Base-by-base conservation (phyloP, 2,329 filamentous ascomycete species). In the Talaromyces sp. region DNA sequence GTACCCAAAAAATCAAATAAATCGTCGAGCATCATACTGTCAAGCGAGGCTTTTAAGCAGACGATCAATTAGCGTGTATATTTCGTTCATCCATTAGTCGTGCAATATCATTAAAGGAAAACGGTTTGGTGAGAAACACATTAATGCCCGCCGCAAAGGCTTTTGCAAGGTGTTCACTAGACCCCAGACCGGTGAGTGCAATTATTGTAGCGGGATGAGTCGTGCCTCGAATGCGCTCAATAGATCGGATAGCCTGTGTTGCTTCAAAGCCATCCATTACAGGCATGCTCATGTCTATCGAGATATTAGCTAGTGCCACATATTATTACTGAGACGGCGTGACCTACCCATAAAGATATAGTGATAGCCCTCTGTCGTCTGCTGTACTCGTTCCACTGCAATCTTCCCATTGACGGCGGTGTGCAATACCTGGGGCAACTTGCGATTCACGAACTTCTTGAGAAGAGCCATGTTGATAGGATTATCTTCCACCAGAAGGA, bases 181-280 rank as follows among this genome's bases (percentile, higher is more conserved):
- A 73, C 1, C 74, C 74, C 31, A 78, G 67, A 1, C 75, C 76
- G 9, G 76, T 78, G 35, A 77, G 68, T 16, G 76, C 76, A 47
- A 78, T 74, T 52, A 78, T 73, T 60, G 71, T 69, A 2, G 71
- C 68, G 0, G 68, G 67, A 5, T 57, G n/a, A 16, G 56, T 31
- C 39, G 66, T 60, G 19, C 62, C 54, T 11, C 63, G 66, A 8
- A 71, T 68, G 24, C 68, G 69, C 54, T 75, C 73, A 37, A 72
- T 69, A 39, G 68, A 63, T 27, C 78, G 74, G 57, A 80, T 80
- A 8, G 69, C 68, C 4, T 72, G 70, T 2, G 77, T 76, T 3
- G 78, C 77, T 64, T 77, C 74, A 64, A 80, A 77, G n/a, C 78
- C 78, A 63, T 78, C 72, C 72, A 78, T 73, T 6, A 77, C 66